phyloP scores from a whole-genome alignment of 805 yeast genomes.

The Limtongia smithiae region DNA sequence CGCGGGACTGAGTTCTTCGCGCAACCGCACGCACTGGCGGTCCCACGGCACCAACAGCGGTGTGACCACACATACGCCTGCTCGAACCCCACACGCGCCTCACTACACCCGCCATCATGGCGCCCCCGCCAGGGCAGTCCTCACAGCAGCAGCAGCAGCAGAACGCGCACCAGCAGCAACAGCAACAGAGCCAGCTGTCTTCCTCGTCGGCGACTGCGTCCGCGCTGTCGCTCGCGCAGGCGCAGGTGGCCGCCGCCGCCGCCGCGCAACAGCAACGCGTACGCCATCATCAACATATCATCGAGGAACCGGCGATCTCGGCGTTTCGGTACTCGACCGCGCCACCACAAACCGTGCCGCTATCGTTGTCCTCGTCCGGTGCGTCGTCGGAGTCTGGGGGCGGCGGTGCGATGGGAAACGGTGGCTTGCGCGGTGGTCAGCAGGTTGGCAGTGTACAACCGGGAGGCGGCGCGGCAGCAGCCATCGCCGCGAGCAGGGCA shows the following conservation, averaged over 20 bases:
- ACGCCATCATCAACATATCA: conserved; percentile 11
- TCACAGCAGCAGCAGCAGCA: no score
- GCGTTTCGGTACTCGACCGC: conserved; percentile 20
- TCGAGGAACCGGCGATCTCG: conserved; percentile 26
- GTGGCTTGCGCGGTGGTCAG: no score
- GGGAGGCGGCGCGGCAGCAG: neutral
- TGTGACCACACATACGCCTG: conserved; percentile 11
- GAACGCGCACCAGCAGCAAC: no score
- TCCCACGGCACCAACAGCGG: no score
- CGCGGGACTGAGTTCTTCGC: conserved; percentile 4
- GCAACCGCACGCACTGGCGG: neutral
- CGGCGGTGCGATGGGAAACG: no score
- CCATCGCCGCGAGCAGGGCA: neutral
- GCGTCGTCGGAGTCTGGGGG: neutral
- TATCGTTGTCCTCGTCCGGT: conserved; percentile 34
- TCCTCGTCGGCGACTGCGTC: neutral
- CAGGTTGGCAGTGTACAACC: neutral
- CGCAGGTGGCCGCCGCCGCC: neutral
- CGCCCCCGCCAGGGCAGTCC: no score
- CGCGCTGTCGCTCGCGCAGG: neutral
- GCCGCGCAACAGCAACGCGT: no score
- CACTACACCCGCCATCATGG: no score
- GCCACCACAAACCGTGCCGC: conserved; percentile 40
- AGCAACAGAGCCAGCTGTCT: no score
- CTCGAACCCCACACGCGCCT: no score